These are phyloP conservation scores for Ustilago nuda DNA, from an alignment of 1,284 basidiomycete genomes.

Conservation along the genomic window DNA sequence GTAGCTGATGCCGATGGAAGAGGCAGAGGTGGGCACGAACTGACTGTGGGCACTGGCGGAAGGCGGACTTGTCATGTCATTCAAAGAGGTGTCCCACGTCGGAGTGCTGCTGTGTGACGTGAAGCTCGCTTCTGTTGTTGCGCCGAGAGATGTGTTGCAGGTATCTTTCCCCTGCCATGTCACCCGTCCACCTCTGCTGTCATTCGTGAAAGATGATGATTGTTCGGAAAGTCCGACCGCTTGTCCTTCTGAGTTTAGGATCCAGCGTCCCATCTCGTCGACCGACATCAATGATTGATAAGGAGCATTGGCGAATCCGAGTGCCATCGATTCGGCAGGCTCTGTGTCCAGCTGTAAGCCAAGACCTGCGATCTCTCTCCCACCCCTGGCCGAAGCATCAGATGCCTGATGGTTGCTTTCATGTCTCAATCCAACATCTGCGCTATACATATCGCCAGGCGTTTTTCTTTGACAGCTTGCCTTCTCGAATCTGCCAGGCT, in stretches of 20 bases:
- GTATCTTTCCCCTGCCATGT: constrained; percentile 10
- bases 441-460: background rate
- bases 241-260: background rate
- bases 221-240: background rate
- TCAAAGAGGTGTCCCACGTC: constrained; percentile 30
- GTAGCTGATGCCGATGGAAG: constrained; percentile 22
- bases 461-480: background rate
- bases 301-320: background rate
- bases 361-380: constrained; percentile 6
- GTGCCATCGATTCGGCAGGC: background rate
- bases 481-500: background rate
- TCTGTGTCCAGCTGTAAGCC: constrained; percentile 15
- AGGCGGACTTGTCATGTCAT: constrained; percentile 9
- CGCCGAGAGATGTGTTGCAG: constrained; percentile 20
- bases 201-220: background rate
- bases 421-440: background rate
- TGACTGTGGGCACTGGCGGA: constrained; percentile 1
- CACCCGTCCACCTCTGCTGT: background rate
- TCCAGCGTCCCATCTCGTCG: constrained; percentile 39
- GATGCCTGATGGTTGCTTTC: background rate
- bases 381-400: background rate
- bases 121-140: constrained; percentile 21
- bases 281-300: constrained; percentile 3
- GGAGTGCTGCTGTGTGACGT: constrained; percentile 16
- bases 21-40: constrained; percentile 11